Evolutionary conservation across 352 stramenopile genomes (phyloP), one percentile per base, ranked within the genome.

Genomic region (Phytophthora pini): DNA sequence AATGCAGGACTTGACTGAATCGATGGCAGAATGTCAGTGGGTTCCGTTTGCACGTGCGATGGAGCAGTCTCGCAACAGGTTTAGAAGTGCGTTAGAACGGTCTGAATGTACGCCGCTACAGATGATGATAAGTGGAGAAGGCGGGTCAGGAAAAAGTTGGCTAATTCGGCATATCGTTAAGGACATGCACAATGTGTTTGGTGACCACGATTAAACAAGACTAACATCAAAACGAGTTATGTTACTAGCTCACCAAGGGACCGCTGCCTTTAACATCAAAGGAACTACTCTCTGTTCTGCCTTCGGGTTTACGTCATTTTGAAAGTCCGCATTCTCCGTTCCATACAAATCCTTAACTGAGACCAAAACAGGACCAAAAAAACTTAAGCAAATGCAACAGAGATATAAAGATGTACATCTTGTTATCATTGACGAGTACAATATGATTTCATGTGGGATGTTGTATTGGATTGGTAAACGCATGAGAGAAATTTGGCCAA

Each of bases 231-330:
- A 46, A 27, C 20, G 49, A 6, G 22, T 56, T 5, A 11, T 56
- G 24, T 13, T 45, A 20, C 11, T 56, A 22, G 17, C 32, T 2
- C 48, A 45, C 15, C 48, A 56, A 11, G 32, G 48, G 10, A 56
- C 49, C 2, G 49, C 34, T 8, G 49, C 49, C 4, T 46, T 46
- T 24, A 56, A 46, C 11, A 56, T 56, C 15, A 56, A 56, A 27
- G 29, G 49, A 36, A 11, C 2, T 7, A 46, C 34, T 5, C 17
- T 56, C 0, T 46, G 34, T 7, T 34, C 49, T 10, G 49, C 49
- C 2, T 11, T 56, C 13, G 17, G 9, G 9, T 44, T 46, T 10
- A 7, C 49, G 3, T 45, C 49, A 2, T 56, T 56, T 24, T 43
- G 31, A 24, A 39, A 17, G 2, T 53, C 46, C 4, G 11, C 44